Percentiles rank a stretch among this genome's conserved stretches.
Conservation (phyloP, 2,329 filamentous ascomycete genomes). For the Epichloe baconii region DNA sequence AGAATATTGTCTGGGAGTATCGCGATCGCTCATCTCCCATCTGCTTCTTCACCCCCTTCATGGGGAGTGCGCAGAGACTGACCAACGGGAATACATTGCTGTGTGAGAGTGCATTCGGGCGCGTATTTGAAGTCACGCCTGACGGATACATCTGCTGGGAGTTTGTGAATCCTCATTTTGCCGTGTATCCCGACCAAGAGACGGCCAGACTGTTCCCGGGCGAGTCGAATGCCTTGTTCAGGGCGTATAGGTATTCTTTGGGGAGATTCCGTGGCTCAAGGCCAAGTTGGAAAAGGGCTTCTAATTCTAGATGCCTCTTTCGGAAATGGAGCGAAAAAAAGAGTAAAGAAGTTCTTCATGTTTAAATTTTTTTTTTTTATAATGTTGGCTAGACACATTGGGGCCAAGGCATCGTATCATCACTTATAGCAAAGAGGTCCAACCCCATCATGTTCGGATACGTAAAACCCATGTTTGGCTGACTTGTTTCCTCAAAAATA, state of each 20-base stretch:
- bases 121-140: constrained; percentile 15
- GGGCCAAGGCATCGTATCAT: not conserved
- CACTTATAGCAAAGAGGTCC: not conserved
- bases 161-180: constrained; percentile 17
- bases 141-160: constrained; percentile 18
- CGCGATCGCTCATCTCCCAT: constrained; percentile 16
- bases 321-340: too few species aligned
- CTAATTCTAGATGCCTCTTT: too few species aligned
- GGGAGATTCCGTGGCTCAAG: constrained; percentile 16
- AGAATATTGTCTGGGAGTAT: constrained; percentile 17
- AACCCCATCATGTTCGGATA: not conserved
- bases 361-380: not conserved
- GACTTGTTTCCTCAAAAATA: not conserved
- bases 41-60: constrained; percentile 19
- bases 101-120: constrained; percentile 16
- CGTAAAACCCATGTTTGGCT: not conserved
- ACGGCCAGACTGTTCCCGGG: constrained; percentile 16
- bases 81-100: constrained; percentile 16
- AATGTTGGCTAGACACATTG: not conserved
- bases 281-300: not conserved
- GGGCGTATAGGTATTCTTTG: constrained; percentile 15
- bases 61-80: constrained; percentile 17
- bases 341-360: not conserved
- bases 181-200: constrained; percentile 12
- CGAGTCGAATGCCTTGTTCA: constrained; percentile 17